Base-by-base conservation (phyloP, 768 basidiomycete genomes). In the Tricholoma bakamatsutake region DNA sequence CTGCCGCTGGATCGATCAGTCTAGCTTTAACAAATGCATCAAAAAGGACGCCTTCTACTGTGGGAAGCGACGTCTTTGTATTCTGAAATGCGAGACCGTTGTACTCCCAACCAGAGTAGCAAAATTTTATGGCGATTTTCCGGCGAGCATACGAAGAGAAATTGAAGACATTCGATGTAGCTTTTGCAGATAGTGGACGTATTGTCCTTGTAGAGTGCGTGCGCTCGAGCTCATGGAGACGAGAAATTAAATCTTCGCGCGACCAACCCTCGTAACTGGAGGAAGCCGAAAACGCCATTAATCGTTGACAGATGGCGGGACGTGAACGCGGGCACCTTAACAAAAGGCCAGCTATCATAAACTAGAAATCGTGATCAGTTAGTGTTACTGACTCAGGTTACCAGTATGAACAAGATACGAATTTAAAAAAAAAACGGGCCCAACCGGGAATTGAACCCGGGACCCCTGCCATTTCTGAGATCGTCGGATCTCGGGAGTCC, bases 61-160 rank as follows among this genome's bases (percentile, higher is more conserved):
- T 96, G 5, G 93, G 91, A 8, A 94, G 70, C 6, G 88, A 83
- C 1, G 87, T 88, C 6, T 79, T 77, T 28, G 75, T 78, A 35
- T 73, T 66, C 67, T 98, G 97, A 65, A 82, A 84, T 0, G 94
- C 93, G 42, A 99, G 80, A 11, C 96, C 97, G 54, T 87, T 85
- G 67, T 96, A 98, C 27, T 90, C 88, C 83, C 86, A 89, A 12
- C 96, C 96, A 43, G 91, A 83, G 65, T 98, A 99, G 66, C 84
- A 88, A 67, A 98, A 92, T 64, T 91, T 88, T 52, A 99, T 76
- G 1, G 97, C 97, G 58, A 99, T 93, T 72, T 98, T 98, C 52
- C 90, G 87, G 35, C 79, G 77, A 6, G 90, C 81, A 65, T 93
- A 79, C 4, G 79, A 72, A 18, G 80, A 67, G 68, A 93, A 90